phyloP scores from a whole-genome alignment of 768 basidiomycete genomes.

The Mycena crocata region DNA sequence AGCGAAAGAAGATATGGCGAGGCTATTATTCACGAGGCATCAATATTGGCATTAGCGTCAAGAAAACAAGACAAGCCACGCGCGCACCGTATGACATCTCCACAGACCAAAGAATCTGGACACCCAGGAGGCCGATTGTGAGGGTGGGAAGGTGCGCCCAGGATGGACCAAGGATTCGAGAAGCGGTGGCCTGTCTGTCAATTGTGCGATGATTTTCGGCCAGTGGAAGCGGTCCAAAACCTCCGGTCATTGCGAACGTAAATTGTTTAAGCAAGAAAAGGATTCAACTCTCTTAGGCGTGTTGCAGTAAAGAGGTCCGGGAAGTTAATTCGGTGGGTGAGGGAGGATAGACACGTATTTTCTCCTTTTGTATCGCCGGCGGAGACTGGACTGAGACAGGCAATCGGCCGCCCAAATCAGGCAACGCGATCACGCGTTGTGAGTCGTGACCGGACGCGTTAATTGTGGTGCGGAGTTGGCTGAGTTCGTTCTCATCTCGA shows the following conservation, averaged over 20 bases:
- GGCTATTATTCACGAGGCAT: constrained; percentile 47
- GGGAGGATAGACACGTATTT: not conserved
- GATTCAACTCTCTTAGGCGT: too few species aligned
- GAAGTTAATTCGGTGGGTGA: not conserved
- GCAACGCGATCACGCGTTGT: too few species aligned
- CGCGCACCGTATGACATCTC: constrained; percentile 92
- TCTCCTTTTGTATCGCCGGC: not conserved
- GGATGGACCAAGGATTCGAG: constrained; percentile 73
- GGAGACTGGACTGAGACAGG: not conserved
- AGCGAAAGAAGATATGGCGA: constrained; percentile 92
- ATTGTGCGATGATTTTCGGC: constrained; percentile 32
- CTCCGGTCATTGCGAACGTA: constrained; percentile 1
- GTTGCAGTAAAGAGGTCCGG: not conserved
- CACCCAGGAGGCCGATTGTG: constrained; percentile 84
- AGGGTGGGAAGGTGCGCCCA: constrained; percentile 77
- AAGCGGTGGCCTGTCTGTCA: constrained; percentile 58
- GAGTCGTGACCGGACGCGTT: not conserved
- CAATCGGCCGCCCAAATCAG: constrained; percentile 1
- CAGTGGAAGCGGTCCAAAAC: constrained; percentile 18
- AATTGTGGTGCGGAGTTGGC: too few species aligned
- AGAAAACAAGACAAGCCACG: constrained; percentile 14
- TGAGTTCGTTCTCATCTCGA: too few species aligned
- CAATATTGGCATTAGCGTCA: not conserved
- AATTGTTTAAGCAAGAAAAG: not conserved
- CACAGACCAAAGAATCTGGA: constrained; percentile 92